Evolutionary conservation across 2,329 filamentous ascomycete species (phyloP).

Genomic region (Elsinoe perseae): DNA sequence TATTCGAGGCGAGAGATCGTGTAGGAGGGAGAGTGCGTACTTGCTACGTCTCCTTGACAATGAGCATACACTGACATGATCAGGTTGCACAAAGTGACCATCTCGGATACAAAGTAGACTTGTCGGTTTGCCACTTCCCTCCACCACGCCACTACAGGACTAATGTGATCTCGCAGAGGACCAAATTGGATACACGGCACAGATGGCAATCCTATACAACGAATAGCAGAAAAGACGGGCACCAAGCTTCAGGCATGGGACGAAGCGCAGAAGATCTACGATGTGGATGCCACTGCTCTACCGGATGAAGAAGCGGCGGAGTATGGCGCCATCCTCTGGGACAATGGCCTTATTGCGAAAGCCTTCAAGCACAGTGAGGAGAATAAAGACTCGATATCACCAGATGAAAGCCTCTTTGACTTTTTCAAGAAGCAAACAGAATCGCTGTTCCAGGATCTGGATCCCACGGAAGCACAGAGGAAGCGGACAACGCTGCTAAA

Average conservation of each 20-base stretch:
- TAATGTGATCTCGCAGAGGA: conserved; percentile 39
- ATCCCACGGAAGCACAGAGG: conserved; percentile 34
- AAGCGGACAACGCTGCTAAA: conserved; percentile 45
- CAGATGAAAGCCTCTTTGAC: conserved; percentile 47
- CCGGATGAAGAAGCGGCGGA: conserved; percentile 33
- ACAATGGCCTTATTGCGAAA: conserved; percentile 51
- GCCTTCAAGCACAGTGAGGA: conserved; percentile 61
- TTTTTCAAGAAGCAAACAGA: conserved; percentile 47
- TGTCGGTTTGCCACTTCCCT: neutral
- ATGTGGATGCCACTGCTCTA: conserved; percentile 49
- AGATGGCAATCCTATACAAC: conserved; percentile 60
- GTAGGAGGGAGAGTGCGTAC: conserved; percentile 55
- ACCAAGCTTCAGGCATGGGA: conserved; percentile 49
- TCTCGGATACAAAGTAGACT: conserved; percentile 45
- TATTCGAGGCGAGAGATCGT: conserved; percentile 60
- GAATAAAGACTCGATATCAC: conserved; percentile 45
- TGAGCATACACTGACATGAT: conserved; percentile 4
- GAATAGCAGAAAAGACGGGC: conserved; percentile 55
- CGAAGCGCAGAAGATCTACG: conserved; percentile 48
- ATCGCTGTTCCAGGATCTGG: conserved; percentile 32
- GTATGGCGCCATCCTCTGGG: conserved; percentile 52
- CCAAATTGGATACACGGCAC: conserved; percentile 80
- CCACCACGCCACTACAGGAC: neutral
- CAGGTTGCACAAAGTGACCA: conserved; percentile 35
- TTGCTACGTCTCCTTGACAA: conserved; percentile 28